These are phyloP conservation scores for Arachnomyces sp. DNA, from an alignment of 2,329 filamentous ascomycete species.

Conservation along the genomic window DNA sequence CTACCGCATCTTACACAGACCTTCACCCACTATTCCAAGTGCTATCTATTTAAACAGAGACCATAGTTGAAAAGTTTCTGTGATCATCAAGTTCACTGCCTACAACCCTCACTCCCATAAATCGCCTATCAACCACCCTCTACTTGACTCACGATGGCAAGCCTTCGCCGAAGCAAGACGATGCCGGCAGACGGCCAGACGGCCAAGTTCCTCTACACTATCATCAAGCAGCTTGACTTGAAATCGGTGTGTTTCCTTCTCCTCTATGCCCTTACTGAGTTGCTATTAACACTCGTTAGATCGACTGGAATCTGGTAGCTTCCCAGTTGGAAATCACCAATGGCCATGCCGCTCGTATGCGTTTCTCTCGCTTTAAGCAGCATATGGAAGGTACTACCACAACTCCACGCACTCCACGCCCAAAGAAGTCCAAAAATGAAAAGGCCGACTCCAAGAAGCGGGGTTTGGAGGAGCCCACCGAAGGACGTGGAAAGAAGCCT, in stretches of 20 bases:
- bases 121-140: too few relatives aligned
- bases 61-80: too few relatives aligned
- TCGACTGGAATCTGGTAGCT: conserved; percentile 49
- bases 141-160: conserved; percentile 18
- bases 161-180: conserved; percentile 33
- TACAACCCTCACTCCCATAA: too few relatives aligned
- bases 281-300: conserved; percentile 25
- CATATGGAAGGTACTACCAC: conserved; percentile 43
- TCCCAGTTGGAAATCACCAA: conserved; percentile 46
- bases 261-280: conserved; percentile 8
- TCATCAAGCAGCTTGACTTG: conserved; percentile 49
- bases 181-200: conserved; percentile 44
- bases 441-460: conserved; percentile 12
- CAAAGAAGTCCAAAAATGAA: conserved; percentile 20
- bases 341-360: conserved; percentile 52
- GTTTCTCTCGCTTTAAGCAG: conserved; percentile 47
- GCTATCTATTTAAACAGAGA: too few relatives aligned
- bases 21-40: too few relatives aligned
- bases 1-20: too few relatives aligned
- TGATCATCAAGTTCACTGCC: too few relatives aligned
- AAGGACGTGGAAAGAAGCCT: not conserved
- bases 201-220: conserved; percentile 47
- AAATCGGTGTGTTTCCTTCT: conserved; percentile 36
- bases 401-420: conserved; percentile 13
- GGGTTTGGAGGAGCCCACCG: conserved; percentile 5